Evolutionary conservation across 1,284 basidiomycete genomes (phyloP).

Genomic region (Ceratorhiza oryzae-sativae): DNA sequence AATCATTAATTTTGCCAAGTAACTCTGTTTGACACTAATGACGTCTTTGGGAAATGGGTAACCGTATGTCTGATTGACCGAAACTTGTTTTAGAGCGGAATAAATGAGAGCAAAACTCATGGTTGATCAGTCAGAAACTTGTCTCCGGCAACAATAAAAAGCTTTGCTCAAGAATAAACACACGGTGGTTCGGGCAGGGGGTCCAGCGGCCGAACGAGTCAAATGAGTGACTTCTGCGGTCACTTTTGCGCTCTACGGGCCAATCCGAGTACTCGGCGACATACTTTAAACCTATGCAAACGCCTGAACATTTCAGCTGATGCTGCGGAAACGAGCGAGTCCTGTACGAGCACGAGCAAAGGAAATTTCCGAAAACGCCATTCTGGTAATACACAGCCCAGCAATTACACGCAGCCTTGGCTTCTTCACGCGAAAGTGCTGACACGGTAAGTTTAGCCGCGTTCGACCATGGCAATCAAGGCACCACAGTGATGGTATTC

Average conservation of each 20-base stretch:
- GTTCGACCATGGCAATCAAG: neutral
- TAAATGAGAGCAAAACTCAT: no score
- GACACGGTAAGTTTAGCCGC: no score
- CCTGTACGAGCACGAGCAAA: neutral
- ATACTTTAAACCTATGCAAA: neutral
- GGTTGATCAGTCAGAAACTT: no score
- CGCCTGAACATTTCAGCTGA: neutral
- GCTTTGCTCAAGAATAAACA: no score
- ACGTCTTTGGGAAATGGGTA: neutral
- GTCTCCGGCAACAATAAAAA: no score
- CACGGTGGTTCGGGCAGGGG: no score
- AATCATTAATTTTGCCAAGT: neutral
- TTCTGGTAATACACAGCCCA: neutral
- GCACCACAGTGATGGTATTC: neutral
- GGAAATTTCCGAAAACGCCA: neutral
- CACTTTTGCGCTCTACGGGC: neutral
- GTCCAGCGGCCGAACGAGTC: neutral
- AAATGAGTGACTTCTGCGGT: neutral
- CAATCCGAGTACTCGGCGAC: neutral
- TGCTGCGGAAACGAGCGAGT: neutral
- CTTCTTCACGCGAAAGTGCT: neutral
- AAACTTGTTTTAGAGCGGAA: no score
- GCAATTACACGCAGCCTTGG: neutral
- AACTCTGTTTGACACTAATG: constrained; percentile 3
- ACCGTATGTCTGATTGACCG: no score